phyloP scores from a whole-genome alignment of 2,329 filamentous ascomycete species.

The Dissoconium aciculare region DNA sequence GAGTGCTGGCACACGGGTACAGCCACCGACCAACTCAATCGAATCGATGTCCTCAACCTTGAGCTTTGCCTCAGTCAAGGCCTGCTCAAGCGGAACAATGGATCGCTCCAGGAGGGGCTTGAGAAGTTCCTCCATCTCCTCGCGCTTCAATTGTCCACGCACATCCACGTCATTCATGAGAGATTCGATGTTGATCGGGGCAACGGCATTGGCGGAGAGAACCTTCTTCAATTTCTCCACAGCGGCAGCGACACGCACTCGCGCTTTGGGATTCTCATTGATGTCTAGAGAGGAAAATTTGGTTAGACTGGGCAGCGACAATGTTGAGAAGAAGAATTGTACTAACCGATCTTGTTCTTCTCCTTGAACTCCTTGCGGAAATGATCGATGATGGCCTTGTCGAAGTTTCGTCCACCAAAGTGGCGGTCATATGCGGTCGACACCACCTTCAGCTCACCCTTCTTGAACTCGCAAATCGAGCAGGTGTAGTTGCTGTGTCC shows the following conservation, averaged over 20 bases:
- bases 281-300: constrained; percentile 43
- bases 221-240: constrained; percentile 99
- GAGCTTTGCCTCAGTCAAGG: constrained; percentile 83
- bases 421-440: constrained; percentile 85
- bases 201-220: constrained; percentile 82
- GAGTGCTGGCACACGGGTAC: constrained; percentile 80
- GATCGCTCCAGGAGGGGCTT: constrained; percentile 65
- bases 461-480: constrained; percentile 90
- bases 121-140: constrained; percentile 84
- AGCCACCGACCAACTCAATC: constrained; percentile 87
- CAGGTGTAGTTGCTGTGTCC: constrained; percentile 93
- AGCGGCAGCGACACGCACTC: constrained; percentile 69
- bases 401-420: constrained; percentile 94
- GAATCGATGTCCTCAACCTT: constrained; percentile 82
- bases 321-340: neutral
- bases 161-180: constrained; percentile 98
- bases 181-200: constrained; percentile 91
- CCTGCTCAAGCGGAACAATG: constrained; percentile 68
- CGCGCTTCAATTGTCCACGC: constrained; percentile 71
- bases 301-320: constrained; percentile 3
- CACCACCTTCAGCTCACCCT: constrained; percentile 91
- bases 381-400: constrained; percentile 87
- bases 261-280: constrained; percentile 74
- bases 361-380: constrained; percentile 92
- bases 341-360: constrained; percentile 66